Percentiles rank a stretch among this genome's conserved stretches.
phyloP scores from a whole-genome alignment of 73 alveolate species.

The Diophrys appendiculata region DNA sequence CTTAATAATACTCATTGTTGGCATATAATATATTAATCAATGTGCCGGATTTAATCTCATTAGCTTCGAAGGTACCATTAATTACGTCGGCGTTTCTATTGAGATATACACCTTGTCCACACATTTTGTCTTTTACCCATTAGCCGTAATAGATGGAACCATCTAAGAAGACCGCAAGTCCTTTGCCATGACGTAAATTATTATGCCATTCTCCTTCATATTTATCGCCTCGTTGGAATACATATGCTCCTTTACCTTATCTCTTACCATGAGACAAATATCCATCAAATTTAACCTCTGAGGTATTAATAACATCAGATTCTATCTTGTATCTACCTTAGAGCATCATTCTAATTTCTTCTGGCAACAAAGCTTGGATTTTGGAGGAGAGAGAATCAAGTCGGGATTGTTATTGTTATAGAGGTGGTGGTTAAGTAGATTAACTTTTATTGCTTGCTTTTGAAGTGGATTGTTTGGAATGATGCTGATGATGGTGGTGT shows the following conservation, averaged over 20 bases:
- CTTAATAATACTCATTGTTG: conserved; percentile 46
- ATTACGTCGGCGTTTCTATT: neutral
- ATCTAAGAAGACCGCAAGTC: neutral
- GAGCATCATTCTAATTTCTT: neutral
- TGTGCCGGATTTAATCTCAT: neutral
- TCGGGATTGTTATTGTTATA: too few relatives aligned
- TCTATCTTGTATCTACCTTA: neutral
- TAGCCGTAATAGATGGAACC: conserved; percentile 7
- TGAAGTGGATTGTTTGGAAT: too few relatives aligned
- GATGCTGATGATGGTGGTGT: too few relatives aligned
- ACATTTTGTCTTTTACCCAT: conserved; percentile 6
- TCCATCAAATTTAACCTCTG: neutral
- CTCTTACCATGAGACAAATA: neutral
- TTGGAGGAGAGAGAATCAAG: too few relatives aligned
- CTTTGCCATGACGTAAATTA: neutral
- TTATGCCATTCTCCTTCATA: neutral
- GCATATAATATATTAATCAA: neutral
- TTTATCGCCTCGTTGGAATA: neutral
- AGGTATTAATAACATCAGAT: neutral
- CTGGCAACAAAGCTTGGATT: neutral
- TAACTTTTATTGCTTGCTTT: too few relatives aligned
- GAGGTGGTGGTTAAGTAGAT: too few relatives aligned
- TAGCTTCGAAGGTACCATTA: neutral
- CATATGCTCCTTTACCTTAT: neutral
- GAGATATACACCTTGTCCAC: conserved; percentile 2